These are phyloP conservation scores for Domatiomyces globalis DNA, from an alignment of 2,329 filamentous ascomycete genomes.

Conservation along the genomic window DNA sequence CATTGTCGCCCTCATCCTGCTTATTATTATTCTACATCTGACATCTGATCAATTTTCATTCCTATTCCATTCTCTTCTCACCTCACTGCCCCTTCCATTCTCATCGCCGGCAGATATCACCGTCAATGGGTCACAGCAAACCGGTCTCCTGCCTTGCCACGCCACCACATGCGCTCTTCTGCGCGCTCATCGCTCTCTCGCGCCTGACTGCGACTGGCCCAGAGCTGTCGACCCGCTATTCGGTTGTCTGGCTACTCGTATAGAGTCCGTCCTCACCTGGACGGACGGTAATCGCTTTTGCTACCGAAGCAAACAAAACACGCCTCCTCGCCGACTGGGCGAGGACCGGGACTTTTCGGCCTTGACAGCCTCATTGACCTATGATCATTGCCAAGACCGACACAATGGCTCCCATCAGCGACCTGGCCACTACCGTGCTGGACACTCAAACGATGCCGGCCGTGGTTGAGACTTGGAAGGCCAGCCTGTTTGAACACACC, in stretches of 20 bases:
- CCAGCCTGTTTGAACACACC: background rate
- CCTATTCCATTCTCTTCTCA: background rate
- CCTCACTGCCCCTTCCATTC: background rate
- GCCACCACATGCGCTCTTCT: background rate
- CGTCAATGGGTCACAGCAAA: constrained; percentile 16
- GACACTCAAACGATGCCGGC: background rate
- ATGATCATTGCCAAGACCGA: background rate
- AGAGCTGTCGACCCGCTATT: background rate
- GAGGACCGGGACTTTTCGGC: background rate
- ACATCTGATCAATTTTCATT: background rate
- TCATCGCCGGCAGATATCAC: constrained; percentile 1
- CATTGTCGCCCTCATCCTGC: background rate
- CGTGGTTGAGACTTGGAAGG: background rate
- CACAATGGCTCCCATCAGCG: background rate
- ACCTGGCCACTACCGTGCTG: background rate
- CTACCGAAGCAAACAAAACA: background rate
- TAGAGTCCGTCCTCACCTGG: constrained; percentile 38
- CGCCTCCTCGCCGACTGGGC: background rate
- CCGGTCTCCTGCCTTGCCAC: constrained; percentile 6
- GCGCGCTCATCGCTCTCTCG: background rate
- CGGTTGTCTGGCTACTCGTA: constrained; percentile 33
- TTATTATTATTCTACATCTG: background rate
- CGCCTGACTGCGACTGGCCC: constrained; percentile 2
- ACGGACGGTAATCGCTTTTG: constrained; percentile 34
- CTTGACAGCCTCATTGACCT: background rate